Percentiles rank a stretch among this genome's conserved stretches.
Conservation (phyloP, 305 asterid genomes). For the Fraxinus dipetala region DNA sequence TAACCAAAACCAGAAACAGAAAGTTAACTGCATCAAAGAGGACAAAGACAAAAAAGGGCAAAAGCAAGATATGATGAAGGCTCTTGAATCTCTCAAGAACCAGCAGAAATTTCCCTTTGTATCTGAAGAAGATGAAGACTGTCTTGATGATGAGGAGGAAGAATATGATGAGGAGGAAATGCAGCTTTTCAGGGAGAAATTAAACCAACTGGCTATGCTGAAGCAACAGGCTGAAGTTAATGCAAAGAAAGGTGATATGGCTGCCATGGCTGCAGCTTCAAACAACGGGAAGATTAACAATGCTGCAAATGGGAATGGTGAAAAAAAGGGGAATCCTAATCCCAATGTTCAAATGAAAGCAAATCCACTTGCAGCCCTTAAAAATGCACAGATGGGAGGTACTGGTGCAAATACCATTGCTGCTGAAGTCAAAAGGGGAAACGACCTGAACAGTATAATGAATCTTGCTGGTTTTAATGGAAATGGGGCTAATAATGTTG, state of each 20-base stretch:
- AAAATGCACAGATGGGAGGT: slow-evolving; percentile 24
- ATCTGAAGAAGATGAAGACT: slow-evolving; percentile 26
- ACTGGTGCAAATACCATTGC: slow-evolving; percentile 22
- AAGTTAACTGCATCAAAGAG: slow-evolving; percentile 28
- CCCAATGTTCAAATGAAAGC: slow-evolving; percentile 28
- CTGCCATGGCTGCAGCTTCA: slow-evolving; percentile 9
- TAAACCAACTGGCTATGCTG: slow-evolving; percentile 42
- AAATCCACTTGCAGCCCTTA: slow-evolving; percentile 38
- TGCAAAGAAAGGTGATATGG: slow-evolving; percentile 30
- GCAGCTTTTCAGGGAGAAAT: slow-evolving; percentile 34
- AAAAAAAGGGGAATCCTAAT: slow-evolving; percentile 31
- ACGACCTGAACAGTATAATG: slow-evolving; percentile 61
- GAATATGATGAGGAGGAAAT: slow-evolving; percentile 21
- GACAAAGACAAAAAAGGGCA: slow-evolving; percentile 40
- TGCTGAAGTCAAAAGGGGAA: slow-evolving; percentile 34
- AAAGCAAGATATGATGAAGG: slow-evolving; percentile 32
- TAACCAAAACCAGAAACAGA: slow-evolving; percentile 53
- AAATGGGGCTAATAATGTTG: slow-evolving; percentile 28
- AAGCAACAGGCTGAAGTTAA: slow-evolving; percentile 42
- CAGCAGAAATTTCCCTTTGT: slow-evolving; percentile 36
- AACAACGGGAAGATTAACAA: slow-evolving; percentile 31
- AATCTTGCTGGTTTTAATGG: slow-evolving; percentile 80
- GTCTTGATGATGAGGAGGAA: slow-evolving; percentile 19
- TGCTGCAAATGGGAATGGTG: slow-evolving; percentile 27
- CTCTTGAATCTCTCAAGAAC: slow-evolving; percentile 40